A percentile compares a stretch with the other conserved stretches of the same genome.
Evolutionary conservation across 345 rosid genomes (phyloP).

Genomic region (Rhodomyrtus tomentosa): DNA sequence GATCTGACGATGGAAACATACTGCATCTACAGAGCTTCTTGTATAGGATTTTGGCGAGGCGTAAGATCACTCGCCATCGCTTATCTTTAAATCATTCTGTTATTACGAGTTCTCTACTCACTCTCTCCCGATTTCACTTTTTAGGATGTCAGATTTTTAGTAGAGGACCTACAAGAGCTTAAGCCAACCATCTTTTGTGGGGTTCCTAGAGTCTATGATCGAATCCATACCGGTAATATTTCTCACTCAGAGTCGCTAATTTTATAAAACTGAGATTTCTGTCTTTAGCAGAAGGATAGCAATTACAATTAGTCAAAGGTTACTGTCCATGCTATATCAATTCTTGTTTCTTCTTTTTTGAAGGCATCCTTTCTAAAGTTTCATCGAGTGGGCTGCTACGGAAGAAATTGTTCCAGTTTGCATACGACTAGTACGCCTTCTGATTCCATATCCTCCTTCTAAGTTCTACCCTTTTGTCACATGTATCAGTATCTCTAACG

Average conservation of each 20-base stretch:
- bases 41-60: conserved; percentile 89
- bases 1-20: conserved; percentile 79
- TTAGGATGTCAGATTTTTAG: conserved; percentile 62
- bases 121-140: not conserved
- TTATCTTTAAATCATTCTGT: not conserved
- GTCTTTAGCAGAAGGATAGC: not conserved
- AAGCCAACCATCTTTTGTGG: conserved; percentile 77
- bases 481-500: not conserved
- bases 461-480: not conserved
- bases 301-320: not conserved
- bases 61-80: conserved; percentile 16
- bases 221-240: conserved; percentile 54
- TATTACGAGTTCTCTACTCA: not conserved
- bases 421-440: conserved; percentile 67
- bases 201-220: conserved; percentile 88
- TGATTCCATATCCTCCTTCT: not conserved
- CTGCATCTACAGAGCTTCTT: conserved; percentile 65
- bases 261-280: not conserved
- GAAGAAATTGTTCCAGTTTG: conserved; percentile 59
- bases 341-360: not conserved
- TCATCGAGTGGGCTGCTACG: conserved; percentile 52
- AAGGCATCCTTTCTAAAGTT: conserved; percentile 62
- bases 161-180: conserved; percentile 79
- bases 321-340: not conserved
- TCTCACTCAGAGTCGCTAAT: not conserved